A percentile compares a stretch with the other conserved stretches of the same genome.
Evolutionary conservation across 768 basidiomycete species (phyloP).

Genomic region (Amylocystis lapponica): DNA sequence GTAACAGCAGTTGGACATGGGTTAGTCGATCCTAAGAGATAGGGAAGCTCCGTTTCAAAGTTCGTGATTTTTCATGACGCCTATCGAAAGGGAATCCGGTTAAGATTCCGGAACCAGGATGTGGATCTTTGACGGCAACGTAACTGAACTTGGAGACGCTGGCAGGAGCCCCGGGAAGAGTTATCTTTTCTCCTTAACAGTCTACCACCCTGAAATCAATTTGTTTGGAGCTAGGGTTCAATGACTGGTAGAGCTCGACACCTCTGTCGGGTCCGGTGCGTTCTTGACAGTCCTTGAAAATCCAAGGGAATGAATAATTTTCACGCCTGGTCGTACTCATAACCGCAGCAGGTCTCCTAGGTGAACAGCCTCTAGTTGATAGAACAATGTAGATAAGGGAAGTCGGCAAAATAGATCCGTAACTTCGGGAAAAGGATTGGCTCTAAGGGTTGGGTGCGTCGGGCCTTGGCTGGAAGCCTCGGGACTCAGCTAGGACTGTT

Average conservation of each 20-base stretch:
- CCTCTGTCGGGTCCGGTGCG: conserved; percentile 67
- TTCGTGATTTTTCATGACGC: conserved; percentile 53
- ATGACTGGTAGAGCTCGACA: conserved; percentile 69
- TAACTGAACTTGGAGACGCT: conserved; percentile 56
- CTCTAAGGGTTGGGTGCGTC: conserved; percentile 42
- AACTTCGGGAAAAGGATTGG: conserved; percentile 78
- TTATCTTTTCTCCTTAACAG: conserved; percentile 77
- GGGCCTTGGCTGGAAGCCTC: conserved; percentile 49
- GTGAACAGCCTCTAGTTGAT: conserved; percentile 79
- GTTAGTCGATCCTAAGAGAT: conserved; percentile 81
- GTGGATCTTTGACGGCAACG: conserved; percentile 65
- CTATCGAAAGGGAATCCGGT: conserved; percentile 77
- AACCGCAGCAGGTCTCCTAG: conserved; percentile 79
- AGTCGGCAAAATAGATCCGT: conserved; percentile 78
- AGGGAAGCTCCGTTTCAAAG: conserved; percentile 73
- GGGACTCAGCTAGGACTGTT: conserved; percentile 67
- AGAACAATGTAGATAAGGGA: conserved; percentile 79
- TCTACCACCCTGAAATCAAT: conserved; percentile 67
- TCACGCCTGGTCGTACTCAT: conserved; percentile 71
- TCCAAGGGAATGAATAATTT: conserved; percentile 68
- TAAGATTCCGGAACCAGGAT: conserved; percentile 75
- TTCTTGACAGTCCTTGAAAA: conserved; percentile 77
- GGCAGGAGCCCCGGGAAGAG: conserved; percentile 72
- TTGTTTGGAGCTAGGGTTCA: conserved; percentile 71
- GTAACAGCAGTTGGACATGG: conserved; percentile 84